These are phyloP conservation scores for Microcera coccophila DNA, from an alignment of 2,329 filamentous ascomycete species.

Conservation along the genomic window DNA sequence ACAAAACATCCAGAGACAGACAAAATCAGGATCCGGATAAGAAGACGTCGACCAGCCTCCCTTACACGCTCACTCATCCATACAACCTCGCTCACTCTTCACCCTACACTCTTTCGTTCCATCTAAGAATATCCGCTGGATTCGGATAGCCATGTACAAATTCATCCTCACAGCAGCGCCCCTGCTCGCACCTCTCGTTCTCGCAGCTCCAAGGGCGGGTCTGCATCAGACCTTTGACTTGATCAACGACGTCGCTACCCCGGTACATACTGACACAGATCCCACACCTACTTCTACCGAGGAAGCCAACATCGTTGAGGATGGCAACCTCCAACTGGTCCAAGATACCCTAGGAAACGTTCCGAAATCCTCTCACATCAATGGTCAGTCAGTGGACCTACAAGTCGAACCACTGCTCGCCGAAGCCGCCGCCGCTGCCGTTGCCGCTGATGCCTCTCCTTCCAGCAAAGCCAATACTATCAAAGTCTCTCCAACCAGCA, in stretches of 20 bases:
- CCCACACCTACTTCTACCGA: no score
- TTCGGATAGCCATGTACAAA: slow-evolving; percentile 20
- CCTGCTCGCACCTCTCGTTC: slow-evolving; percentile 23
- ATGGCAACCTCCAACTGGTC: no score
- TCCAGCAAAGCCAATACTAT: slow-evolving; percentile 1
- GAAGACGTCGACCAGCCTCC: slow-evolving; percentile 8
- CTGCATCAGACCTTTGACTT: no score
- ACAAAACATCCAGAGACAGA: no score
- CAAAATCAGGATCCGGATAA: slow-evolving; percentile 10
- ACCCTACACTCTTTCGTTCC: slow-evolving; percentile 1
- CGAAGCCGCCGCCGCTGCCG: background rate
- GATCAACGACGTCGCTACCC: background rate
- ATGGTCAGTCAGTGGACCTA: no score
- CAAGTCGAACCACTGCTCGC: no score
- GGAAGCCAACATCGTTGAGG: no score
- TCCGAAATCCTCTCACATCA: background rate
- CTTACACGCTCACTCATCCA: slow-evolving; percentile 5
- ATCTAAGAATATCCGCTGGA: background rate
- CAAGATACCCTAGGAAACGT: background rate
- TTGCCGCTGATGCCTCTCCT: background rate
- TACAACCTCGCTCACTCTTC: background rate
- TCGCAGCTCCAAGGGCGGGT: slow-evolving; percentile 20
- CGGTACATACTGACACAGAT: no score
- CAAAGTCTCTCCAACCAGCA: slow-evolving; percentile 7
- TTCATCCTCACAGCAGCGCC: slow-evolving; percentile 20